phyloP scores from a whole-genome alignment of 768 basidiomycete genomes.

The Baorangia bicolor region DNA sequence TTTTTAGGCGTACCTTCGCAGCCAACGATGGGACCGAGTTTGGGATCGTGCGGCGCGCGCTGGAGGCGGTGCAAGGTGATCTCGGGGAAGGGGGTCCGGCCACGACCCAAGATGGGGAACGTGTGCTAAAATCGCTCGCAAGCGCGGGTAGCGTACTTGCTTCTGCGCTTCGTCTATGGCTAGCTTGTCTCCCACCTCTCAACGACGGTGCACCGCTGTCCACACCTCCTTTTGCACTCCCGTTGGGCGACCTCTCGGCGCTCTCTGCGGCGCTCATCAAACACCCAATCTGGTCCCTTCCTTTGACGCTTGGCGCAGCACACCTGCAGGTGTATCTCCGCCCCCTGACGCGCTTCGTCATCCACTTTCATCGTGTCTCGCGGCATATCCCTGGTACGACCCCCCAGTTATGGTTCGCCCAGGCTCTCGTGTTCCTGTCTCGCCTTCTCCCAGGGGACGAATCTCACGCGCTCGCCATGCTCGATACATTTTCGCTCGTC shows the following conservation, averaged over 20 bases:
- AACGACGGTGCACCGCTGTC: slow-evolving; percentile 36
- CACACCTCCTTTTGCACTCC: slow-evolving; percentile 60
- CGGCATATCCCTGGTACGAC: slow-evolving; percentile 53
- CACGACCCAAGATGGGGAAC: slow-evolving; percentile 4
- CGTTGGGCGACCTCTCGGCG: slow-evolving; percentile 54
- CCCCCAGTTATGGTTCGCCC: slow-evolving; percentile 63
- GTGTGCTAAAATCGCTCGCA: slow-evolving; percentile 31
- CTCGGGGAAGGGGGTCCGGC: slow-evolving; percentile 13
- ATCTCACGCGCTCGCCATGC: slow-evolving; percentile 44
- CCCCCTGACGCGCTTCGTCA: slow-evolving; percentile 54
- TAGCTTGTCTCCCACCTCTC: slow-evolving; percentile 54
- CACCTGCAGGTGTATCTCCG: slow-evolving; percentile 32
- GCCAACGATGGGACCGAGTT: slow-evolving; percentile 33
- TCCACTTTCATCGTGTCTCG: slow-evolving; percentile 57
- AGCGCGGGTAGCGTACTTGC: slow-evolving; percentile 38
- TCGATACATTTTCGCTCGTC: slow-evolving; percentile 26
- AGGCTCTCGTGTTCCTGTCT: slow-evolving; percentile 55
- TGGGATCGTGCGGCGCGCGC: slow-evolving; percentile 35
- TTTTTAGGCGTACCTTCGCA: slow-evolving; percentile 41
- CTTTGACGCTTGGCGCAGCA: background rate
- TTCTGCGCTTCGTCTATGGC: slow-evolving; percentile 59
- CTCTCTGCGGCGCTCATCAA: slow-evolving; percentile 49
- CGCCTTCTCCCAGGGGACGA: slow-evolving; percentile 76
- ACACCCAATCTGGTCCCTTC: slow-evolving; percentile 51
- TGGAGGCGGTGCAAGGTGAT: slow-evolving; percentile 34